These are phyloP conservation scores for Chlorella sp. DNA, from an alignment of 139 green algal genomes.

Conservation along the genomic window DNA sequence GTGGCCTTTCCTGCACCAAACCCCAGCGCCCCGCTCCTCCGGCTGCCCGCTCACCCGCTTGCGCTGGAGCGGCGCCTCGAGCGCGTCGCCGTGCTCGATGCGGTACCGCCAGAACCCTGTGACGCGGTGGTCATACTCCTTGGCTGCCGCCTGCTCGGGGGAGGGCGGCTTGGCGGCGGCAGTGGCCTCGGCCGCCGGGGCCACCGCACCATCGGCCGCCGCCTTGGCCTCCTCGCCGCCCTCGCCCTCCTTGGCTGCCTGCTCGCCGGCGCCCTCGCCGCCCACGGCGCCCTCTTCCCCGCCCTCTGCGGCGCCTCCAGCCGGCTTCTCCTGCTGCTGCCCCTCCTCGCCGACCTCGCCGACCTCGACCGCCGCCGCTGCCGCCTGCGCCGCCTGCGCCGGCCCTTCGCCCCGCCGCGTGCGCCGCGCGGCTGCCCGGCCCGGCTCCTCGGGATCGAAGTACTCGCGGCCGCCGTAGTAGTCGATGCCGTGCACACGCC, in stretches of 20 bases:
- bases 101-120: conserved; percentile 57
- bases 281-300: conserved; percentile 38
- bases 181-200: not conserved
- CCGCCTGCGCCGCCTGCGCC: not conserved
- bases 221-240: not conserved
- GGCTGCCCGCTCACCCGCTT: conserved; percentile 33
- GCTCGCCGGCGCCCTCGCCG: not conserved
- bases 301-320: not conserved
- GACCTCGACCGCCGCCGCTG: conserved; percentile 1
- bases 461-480: conserved; percentile 76
- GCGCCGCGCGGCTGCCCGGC: conserved; percentile 6
- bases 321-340: not conserved
- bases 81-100: conserved; percentile 54
- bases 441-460: conserved; percentile 16
- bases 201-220: not conserved
- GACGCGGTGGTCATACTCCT: conserved; percentile 42
- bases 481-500: conserved; percentile 89
- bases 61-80: conserved; percentile 62
- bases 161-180: not conserved
- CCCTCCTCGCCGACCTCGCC: conserved; percentile 14
- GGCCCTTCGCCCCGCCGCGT: conserved; percentile 10
- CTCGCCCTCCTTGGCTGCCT: conserved; percentile 2
- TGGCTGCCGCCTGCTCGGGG: not conserved
- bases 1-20: too few relatives aligned
- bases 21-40: too few relatives aligned